A percentile compares a stretch with the other conserved stretches of the same genome.
Conservation (phyloP, 441 rosid species). For the Pelargonium australe region DNA sequence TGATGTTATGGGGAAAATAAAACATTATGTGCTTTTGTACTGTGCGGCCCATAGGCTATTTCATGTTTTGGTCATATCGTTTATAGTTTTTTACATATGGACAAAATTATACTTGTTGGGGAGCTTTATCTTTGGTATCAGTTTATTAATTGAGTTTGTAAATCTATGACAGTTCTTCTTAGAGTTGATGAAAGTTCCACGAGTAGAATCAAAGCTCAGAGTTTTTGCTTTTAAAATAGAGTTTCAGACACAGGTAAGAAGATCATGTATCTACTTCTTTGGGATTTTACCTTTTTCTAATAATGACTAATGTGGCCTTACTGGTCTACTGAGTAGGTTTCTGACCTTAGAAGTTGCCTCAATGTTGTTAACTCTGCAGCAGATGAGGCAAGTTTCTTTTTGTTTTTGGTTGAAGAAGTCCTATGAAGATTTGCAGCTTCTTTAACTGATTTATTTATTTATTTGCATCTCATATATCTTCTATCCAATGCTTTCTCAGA, state of each 20-base stretch:
- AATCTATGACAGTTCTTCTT: slow-evolving; percentile 65
- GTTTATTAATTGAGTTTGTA: slow-evolving; percentile 15
- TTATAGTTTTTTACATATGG: not conserved
- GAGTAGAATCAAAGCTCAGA: slow-evolving; percentile 86
- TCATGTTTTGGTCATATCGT: not conserved
- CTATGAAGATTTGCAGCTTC: not conserved
- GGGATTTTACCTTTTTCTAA: not conserved
- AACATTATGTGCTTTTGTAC: too few relatives aligned
- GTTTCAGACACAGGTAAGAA: slow-evolving; percentile 68
- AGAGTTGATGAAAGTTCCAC: slow-evolving; percentile 87
- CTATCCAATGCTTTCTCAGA: slow-evolving; percentile 38
- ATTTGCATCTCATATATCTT: not conserved
- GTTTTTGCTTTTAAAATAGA: slow-evolving; percentile 85
- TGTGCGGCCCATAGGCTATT: not conserved
- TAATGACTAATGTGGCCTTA: not conserved
- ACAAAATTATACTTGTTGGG: not conserved
- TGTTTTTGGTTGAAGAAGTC: slow-evolving; percentile 16
- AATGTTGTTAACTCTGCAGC: slow-evolving; percentile 63
- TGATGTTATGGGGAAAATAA: too few relatives aligned
- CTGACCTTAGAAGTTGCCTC: slow-evolving; percentile 71
- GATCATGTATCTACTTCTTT: slow-evolving; percentile 1
- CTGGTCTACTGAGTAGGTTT: slow-evolving; percentile 44
- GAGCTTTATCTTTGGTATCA: not conserved
- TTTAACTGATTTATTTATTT: not conserved
- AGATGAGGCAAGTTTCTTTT: slow-evolving; percentile 65